These are phyloP conservation scores for Populus nigra DNA, from an alignment of 345 rosid species.

Conservation along the genomic window DNA sequence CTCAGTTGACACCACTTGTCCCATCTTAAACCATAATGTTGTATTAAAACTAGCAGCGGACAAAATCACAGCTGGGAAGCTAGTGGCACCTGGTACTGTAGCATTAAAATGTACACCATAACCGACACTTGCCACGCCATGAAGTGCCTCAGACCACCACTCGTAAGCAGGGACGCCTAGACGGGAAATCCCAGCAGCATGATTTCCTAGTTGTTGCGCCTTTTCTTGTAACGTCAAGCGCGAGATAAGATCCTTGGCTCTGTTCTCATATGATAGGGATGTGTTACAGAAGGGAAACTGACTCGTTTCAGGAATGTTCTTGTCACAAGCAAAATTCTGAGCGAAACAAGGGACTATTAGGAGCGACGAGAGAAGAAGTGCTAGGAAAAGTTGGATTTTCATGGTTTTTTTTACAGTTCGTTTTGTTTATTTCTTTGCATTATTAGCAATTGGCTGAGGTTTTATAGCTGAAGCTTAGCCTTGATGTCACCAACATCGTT, in stretches of 20 bases:
- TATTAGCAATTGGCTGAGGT: neutral
- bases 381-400: slow-evolving; percentile 3
- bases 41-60: slow-evolving; percentile 24
- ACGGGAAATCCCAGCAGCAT: slow-evolving; percentile 17
- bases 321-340: slow-evolving; percentile 47
- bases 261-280: slow-evolving; percentile 39
- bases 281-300: slow-evolving; percentile 44
- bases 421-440: neutral
- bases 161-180: slow-evolving; percentile 21
- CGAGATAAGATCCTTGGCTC: slow-evolving; percentile 48
- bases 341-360: slow-evolving; percentile 11
- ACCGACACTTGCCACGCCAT: slow-evolving; percentile 21
- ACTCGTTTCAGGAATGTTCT: slow-evolving; percentile 27
- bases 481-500: neutral
- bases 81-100: slow-evolving; percentile 20
- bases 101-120: slow-evolving; percentile 17
- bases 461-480: slow-evolving; percentile 6
- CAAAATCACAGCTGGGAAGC: slow-evolving; percentile 25
- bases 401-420: slow-evolving; percentile 4
- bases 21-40: slow-evolving; percentile 20
- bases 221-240: slow-evolving; percentile 54
- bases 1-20: slow-evolving; percentile 63
- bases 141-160: slow-evolving; percentile 34
- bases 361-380: slow-evolving; percentile 19
- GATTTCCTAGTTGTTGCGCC: slow-evolving; percentile 29